These are phyloP conservation scores for Blastocystis sp. DNA, from an alignment of 352 stramenopile species.

Conservation along the genomic window DNA sequence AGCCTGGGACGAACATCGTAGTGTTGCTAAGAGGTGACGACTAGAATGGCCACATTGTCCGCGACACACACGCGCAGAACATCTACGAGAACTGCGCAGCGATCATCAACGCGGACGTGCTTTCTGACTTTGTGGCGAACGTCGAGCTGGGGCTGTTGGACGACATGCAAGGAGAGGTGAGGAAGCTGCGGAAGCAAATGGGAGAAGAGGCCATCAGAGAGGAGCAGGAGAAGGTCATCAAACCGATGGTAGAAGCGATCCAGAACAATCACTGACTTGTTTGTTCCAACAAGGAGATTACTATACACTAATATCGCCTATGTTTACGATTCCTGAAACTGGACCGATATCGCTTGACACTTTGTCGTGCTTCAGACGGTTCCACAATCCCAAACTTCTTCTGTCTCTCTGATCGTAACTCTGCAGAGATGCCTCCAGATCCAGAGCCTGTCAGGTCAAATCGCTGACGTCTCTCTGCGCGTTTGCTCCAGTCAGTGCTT, in stretches of 20 bases:
- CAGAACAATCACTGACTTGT: neutral
- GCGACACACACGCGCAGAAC: slow-evolving; percentile 52
- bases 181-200: slow-evolving; percentile 29
- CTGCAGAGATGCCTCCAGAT: neutral
- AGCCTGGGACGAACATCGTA: neutral
- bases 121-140: slow-evolving; percentile 31
- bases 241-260: slow-evolving; percentile 35
- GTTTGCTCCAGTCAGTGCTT: neutral
- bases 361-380: neutral
- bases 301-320: neutral
- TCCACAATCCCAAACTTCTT: neutral
- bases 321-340: neutral
- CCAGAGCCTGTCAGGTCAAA: too few species aligned
- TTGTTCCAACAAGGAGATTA: neutral
- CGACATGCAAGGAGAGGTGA: slow-evolving; percentile 52
- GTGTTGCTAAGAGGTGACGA: neutral
- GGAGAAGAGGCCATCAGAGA: slow-evolving; percentile 5
- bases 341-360: neutral
- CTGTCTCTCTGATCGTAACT: neutral
- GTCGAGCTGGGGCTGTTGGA: slow-evolving; percentile 46
- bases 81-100: slow-evolving; percentile 47
- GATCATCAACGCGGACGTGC: neutral
- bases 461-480: neutral
- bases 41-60: slow-evolving; percentile 24
- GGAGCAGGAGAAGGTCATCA: slow-evolving; percentile 21